Conservation (phyloP, 192 early-diverging fungal species). For the Powellomyces hirtus region DNA sequence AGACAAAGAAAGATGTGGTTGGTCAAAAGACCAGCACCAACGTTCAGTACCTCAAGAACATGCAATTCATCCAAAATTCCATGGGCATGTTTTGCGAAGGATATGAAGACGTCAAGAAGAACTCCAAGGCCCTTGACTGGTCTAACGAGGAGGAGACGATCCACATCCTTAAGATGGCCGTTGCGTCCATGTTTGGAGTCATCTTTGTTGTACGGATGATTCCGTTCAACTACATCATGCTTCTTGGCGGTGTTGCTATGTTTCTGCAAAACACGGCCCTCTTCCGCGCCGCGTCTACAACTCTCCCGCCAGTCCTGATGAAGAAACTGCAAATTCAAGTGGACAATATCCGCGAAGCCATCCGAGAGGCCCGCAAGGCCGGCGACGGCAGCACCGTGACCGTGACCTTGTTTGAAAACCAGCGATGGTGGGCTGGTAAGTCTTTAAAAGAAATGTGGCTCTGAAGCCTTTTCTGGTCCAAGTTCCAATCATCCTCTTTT, state of each 20-base stretch:
- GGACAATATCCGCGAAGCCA: constrained; percentile 37
- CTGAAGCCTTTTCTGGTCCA: neutral
- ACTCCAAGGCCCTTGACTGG: constrained; percentile 36
- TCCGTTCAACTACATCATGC: constrained; percentile 34
- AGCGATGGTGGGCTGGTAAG: constrained; percentile 71
- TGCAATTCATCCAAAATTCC: constrained; percentile 76
- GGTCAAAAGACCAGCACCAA: constrained; percentile 28
- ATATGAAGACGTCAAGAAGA: constrained; percentile 35
- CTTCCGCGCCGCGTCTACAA: constrained; percentile 39
- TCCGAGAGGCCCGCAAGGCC: constrained; percentile 18
- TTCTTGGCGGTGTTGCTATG: constrained; percentile 53
- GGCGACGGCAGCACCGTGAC: constrained; percentile 27
- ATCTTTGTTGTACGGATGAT: constrained; percentile 31
- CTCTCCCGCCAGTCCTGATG: constrained; percentile 41
- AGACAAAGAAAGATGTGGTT: constrained; percentile 33
- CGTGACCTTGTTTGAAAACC: constrained; percentile 65
- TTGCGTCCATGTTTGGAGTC: constrained; percentile 35
- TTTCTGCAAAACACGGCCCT: constrained; percentile 66
- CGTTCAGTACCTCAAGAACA: constrained; percentile 65
- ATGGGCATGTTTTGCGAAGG: constrained; percentile 59
- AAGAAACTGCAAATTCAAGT: constrained; percentile 33
- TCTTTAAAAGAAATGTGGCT: neutral
- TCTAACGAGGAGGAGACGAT: constrained; percentile 38
- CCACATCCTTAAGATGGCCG: constrained; percentile 21
- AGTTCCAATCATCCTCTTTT: neutral